phyloP scores from a whole-genome alignment of 2,329 filamentous ascomycete species.

The Gnomoniopsis smithogilvyi region DNA sequence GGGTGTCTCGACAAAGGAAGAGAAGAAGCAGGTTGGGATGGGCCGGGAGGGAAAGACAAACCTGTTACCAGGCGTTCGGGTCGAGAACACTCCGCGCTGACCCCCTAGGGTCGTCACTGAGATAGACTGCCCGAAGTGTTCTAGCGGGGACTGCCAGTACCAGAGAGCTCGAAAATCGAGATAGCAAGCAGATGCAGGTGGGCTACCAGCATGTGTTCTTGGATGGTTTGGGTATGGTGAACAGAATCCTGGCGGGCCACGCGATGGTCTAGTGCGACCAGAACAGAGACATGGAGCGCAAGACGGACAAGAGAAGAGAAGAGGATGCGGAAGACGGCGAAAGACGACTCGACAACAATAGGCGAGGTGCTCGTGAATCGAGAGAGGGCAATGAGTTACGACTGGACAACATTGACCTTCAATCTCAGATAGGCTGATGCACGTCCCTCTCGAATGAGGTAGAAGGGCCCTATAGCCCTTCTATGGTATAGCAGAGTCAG shows the following conservation, averaged over 20 bases:
- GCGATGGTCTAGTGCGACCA: not conserved
- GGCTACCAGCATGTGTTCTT: not conserved
- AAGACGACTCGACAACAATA: too few species aligned
- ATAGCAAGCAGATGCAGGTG: not conserved
- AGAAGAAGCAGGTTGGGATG: not conserved
- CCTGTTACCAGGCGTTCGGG: conserved; percentile 5
- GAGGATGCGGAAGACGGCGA: not conserved
- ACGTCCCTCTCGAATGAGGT: too few species aligned
- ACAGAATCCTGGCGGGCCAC: not conserved
- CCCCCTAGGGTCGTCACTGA: not conserved
- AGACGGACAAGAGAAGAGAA: too few species aligned
- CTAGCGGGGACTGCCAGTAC: not conserved
- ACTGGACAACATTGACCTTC: not conserved
- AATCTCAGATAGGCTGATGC: not conserved
- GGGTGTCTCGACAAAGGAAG: not conserved
- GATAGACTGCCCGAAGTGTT: not conserved
- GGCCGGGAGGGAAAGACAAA: not conserved
- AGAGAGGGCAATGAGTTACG: too few species aligned
- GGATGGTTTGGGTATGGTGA: conserved; percentile 1
- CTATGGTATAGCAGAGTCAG: not conserved
- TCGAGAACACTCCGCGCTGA: not conserved
- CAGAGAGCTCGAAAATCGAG: not conserved
- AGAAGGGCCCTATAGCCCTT: not conserved
- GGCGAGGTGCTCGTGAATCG: too few species aligned
- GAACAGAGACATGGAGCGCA: not conserved